Conservation (phyloP, 1,284 basidiomycete species). For the Apiotrichum porosum region DNA sequence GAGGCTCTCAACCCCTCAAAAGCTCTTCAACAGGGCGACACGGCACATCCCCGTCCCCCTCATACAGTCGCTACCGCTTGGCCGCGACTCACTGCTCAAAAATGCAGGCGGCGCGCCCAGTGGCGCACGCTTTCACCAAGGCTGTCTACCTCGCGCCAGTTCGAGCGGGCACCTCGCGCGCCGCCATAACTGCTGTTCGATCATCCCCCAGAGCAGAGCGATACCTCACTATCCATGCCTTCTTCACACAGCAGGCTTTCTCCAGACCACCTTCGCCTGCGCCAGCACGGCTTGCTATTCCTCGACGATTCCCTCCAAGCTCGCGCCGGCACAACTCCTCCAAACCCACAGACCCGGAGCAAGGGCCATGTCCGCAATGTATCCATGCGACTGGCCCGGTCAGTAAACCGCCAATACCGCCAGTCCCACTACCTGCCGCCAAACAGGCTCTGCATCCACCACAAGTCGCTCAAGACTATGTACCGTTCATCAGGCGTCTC, state of each 20-base stretch:
- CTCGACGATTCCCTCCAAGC: slow-evolving; percentile 4
- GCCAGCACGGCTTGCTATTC: not conserved
- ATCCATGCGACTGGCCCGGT: not conserved
- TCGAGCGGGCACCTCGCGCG: slow-evolving; percentile 4
- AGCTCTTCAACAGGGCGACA: slow-evolving; percentile 15
- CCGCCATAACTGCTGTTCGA: too few species aligned
- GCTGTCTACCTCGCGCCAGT: not conserved
- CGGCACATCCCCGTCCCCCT: too few species aligned
- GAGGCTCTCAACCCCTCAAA: not conserved
- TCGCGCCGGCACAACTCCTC: not conserved
- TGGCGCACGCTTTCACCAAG: not conserved
- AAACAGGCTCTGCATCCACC: not conserved
- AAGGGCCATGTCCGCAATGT: not conserved
- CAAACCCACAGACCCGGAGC: not conserved
- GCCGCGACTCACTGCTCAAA: too few species aligned
- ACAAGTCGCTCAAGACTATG: slow-evolving; percentile 57
- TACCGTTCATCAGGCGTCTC: slow-evolving; percentile 69
- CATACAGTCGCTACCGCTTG: too few species aligned
- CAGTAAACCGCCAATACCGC: slow-evolving; percentile 5
- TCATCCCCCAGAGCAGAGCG: slow-evolving; percentile 15
- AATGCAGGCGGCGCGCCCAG: slow-evolving; percentile 4
- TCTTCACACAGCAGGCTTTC: slow-evolving; percentile 51
- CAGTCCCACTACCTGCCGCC: slow-evolving; percentile 6
- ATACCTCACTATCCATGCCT: slow-evolving; percentile 50
- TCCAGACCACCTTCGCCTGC: slow-evolving; percentile 2